These are phyloP conservation scores for Hemisphaericaspora lyxosophila DNA, from an alignment of 1,139 yeast species.

Conservation along the genomic window DNA sequence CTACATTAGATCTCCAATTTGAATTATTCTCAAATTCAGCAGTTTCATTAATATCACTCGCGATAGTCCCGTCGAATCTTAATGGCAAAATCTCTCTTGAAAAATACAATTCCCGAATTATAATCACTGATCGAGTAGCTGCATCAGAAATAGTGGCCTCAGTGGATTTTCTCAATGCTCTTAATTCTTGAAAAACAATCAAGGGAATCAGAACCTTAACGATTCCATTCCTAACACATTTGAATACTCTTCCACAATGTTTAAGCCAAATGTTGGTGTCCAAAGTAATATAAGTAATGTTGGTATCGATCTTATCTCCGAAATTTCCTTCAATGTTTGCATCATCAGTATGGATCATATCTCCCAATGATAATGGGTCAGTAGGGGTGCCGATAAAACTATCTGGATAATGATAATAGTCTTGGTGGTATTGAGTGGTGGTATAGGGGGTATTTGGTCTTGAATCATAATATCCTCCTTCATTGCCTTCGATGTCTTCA, in stretches of 20 bases:
- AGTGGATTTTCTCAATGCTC: slow-evolving; percentile 70
- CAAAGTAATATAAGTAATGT: slow-evolving; percentile 59
- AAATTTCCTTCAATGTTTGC: slow-evolving; percentile 35
- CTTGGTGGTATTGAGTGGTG: slow-evolving; percentile 1
- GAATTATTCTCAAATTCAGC: slow-evolving; percentile 63
- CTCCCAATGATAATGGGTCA: slow-evolving; percentile 16
- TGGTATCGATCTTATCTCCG: slow-evolving; percentile 53
- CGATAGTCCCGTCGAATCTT: slow-evolving; percentile 57
- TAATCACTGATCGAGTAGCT: slow-evolving; percentile 76
- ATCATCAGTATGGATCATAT: slow-evolving; percentile 9
- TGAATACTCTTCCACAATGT: slow-evolving; percentile 74
- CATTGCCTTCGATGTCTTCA: slow-evolving; percentile 28
- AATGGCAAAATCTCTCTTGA: slow-evolving; percentile 53
- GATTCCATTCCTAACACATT: slow-evolving; percentile 61
- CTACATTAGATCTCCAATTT: slow-evolving; percentile 60
- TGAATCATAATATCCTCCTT: neutral
- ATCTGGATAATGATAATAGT: slow-evolving; percentile 10
- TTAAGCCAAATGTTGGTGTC: slow-evolving; percentile 83
- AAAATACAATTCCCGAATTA: slow-evolving; percentile 63
- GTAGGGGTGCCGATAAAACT: slow-evolving; percentile 25
- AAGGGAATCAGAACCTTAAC: slow-evolving; percentile 63
- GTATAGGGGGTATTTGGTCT: neutral
- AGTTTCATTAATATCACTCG: slow-evolving; percentile 55
- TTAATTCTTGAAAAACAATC: slow-evolving; percentile 74
- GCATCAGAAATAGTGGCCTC: slow-evolving; percentile 79